Base-by-base conservation (phyloP, 805 yeast species). In the Candida fluviatilis region DNA sequence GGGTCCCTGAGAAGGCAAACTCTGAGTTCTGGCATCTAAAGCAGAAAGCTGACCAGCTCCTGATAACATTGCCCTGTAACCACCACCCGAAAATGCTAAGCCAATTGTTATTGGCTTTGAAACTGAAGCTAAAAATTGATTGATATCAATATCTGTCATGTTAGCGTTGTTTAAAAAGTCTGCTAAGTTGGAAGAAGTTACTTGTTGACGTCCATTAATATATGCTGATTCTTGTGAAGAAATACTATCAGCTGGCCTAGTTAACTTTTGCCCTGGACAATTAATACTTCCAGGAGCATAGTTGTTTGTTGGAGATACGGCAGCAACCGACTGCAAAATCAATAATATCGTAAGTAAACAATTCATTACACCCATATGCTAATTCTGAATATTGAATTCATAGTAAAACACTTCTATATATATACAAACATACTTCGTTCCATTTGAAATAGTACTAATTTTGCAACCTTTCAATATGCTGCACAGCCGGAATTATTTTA, bases 31-130 rank as follows among this genome's bases (percentile, higher is more conserved):
- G 51, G 79, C 78, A 57, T 88, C 96, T 42, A 85, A 61, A 1
- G 91, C 95, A 1, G 90, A 68, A 15, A 88, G 62, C 55, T 80
- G 78, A 25, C 96, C 96, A 11, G 95, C 95, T 2, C 95, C 95
- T 40, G 72, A 63, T 32, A 88, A 62, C 87, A 69, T 62, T 13
- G 70, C 63, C 37, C 72, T 49, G 43, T 65, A 66, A 2, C 71
- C 66, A 12, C 72, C 72, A 2, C 72, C 72, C 7, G 63, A 51
- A 39, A 66, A 57, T 3, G 71, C 69, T 16, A 66, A 40, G 4
- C 64, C 73, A 14, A 66, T 54, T 13, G 45, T 51, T 34, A 64
- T 48, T 18, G 67, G 51, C 18, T 55, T 50, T 35, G 55, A 50
- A 32, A 39, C 37, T 13, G 40, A 42, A 6, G 38, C 15, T 33